These are phyloP conservation scores for Trichoderma sp. DNA, from an alignment of 2,329 filamentous ascomycete species.

Conservation along the genomic window DNA sequence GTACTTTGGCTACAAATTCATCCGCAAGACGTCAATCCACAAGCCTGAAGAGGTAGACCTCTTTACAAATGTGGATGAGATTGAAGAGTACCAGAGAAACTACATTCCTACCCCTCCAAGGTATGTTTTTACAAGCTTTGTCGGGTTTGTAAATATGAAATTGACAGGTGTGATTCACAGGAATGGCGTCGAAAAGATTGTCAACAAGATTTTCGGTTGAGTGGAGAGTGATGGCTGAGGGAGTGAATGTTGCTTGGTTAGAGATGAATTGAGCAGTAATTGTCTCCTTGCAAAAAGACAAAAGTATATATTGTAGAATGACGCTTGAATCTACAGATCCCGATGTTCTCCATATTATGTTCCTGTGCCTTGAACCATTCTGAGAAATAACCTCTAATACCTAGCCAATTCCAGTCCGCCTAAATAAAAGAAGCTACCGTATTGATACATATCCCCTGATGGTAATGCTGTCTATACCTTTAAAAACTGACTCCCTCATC, in stretches of 20 bases:
- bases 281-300: neutral
- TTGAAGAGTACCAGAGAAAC: slow-evolving; percentile 65
- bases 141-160: neutral
- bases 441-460: neutral
- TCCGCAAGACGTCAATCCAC: slow-evolving; percentile 59
- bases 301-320: neutral
- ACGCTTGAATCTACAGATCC: slow-evolving; percentile 11
- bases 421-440: neutral
- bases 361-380: neutral
- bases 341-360: neutral
- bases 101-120: slow-evolving; percentile 54
- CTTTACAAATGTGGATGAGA: slow-evolving; percentile 57
- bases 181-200: slow-evolving; percentile 24
- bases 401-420: neutral
- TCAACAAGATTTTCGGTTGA: slow-evolving; percentile 24
- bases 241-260: neutral
- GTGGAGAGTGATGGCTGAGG: neutral
- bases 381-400: neutral
- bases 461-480: neutral
- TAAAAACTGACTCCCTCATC: slow-evolving; percentile 18
- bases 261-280: neutral
- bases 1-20: slow-evolving; percentile 68
- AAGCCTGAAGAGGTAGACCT: slow-evolving; percentile 61
- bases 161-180: neutral
- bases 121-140: slow-evolving; percentile 36